Conservation (phyloP, 305 asterid species). For the Withania somnifera region DNA sequence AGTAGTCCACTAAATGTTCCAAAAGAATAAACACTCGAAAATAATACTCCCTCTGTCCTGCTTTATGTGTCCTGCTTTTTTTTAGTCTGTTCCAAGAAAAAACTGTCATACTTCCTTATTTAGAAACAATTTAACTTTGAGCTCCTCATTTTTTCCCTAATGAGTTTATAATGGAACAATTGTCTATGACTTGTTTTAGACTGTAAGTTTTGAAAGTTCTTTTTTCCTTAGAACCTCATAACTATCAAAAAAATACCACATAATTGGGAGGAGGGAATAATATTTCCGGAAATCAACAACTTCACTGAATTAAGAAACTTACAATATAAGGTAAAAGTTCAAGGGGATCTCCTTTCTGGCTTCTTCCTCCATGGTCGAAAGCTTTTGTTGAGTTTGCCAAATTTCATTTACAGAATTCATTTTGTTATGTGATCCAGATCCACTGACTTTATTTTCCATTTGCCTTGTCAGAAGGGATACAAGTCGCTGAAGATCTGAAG, state of each 20-base stretch:
- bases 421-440: slow-evolving; percentile 46
- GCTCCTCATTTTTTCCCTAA: background rate
- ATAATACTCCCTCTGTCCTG: background rate
- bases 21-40: background rate
- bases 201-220: background rate
- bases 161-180: background rate
- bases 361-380: slow-evolving; percentile 71
- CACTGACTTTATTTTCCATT: slow-evolving; percentile 40
- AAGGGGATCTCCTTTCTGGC: slow-evolving; percentile 65
- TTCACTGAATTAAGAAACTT: slow-evolving; percentile 20
- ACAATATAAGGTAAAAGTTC: slow-evolving; percentile 91
- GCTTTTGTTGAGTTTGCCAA: slow-evolving; percentile 56
- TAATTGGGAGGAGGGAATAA: background rate
- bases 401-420: slow-evolving; percentile 49
- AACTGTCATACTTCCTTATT: background rate
- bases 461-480: slow-evolving; percentile 54
- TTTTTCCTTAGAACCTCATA: background rate
- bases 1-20: background rate
- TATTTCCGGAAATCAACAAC: background rate
- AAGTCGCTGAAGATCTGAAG: slow-evolving; percentile 66
- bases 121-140: background rate
- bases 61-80: background rate
- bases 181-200: background rate
- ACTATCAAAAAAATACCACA: background rate
- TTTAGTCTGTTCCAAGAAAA: background rate